Evolutionary conservation across 495 filamentous ascomycete species (phyloP).

Genomic region (Lasiosphaeris hirsuta): DNA sequence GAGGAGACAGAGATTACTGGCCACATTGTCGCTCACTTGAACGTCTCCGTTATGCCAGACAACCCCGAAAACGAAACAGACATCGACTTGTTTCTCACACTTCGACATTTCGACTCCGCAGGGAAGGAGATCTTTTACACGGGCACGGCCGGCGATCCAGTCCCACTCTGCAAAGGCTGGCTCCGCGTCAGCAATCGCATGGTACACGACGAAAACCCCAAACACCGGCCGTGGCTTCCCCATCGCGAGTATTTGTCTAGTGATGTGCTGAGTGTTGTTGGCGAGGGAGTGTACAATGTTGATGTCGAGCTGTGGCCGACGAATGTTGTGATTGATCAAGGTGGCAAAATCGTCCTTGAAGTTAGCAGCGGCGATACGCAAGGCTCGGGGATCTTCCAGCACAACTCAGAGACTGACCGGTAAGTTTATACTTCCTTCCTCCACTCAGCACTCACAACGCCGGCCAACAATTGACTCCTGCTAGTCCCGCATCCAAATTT

Average conservation of each 20-base stretch:
- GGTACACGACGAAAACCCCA: slow-evolving; percentile 45
- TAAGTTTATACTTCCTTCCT: slow-evolving; percentile 11
- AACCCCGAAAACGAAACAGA: slow-evolving; percentile 38
- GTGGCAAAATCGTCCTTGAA: slow-evolving; percentile 55
- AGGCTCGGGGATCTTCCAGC: slow-evolving; percentile 55
- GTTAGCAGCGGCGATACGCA: slow-evolving; percentile 59
- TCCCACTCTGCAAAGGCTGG: slow-evolving; percentile 55
- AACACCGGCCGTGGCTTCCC: slow-evolving; percentile 49
- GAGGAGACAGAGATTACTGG: slow-evolving; percentile 64
- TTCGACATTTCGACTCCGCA: slow-evolving; percentile 53
- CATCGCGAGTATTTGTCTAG: slow-evolving; percentile 58
- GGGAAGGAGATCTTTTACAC: slow-evolving; percentile 65
- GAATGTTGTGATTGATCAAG: slow-evolving; percentile 57
- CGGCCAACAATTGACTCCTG: slow-evolving; percentile 7
- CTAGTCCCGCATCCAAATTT: slow-evolving; percentile 44
- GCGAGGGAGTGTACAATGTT: slow-evolving; percentile 56
- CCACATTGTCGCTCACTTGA: slow-evolving; percentile 59
- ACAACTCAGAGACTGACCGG: slow-evolving; percentile 43
- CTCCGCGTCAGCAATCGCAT: slow-evolving; percentile 55
- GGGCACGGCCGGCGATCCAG: slow-evolving; percentile 47
- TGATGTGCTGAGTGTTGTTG: slow-evolving; percentile 53
- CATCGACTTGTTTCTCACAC: slow-evolving; percentile 63
- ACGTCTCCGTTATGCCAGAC: slow-evolving; percentile 52
- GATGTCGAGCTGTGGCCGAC: slow-evolving; percentile 71
- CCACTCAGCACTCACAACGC: neutral